Evolutionary conservation across 495 filamentous ascomycete genomes (phyloP).

Genomic region (Hyaloscypha bicolor): DNA sequence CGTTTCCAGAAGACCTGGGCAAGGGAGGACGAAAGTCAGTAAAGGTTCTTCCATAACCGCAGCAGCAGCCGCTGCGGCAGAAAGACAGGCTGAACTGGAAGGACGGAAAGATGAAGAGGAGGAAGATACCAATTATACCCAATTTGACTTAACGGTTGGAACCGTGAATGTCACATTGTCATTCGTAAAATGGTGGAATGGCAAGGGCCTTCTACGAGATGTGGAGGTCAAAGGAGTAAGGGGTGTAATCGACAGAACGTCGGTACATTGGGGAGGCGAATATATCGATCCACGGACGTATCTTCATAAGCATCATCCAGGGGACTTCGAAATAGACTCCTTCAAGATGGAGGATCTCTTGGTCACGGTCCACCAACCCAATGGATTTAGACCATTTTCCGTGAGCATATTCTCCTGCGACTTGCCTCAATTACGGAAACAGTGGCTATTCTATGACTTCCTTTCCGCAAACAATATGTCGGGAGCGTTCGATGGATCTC

Average conservation of each 20-base stretch:
- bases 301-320: slow-evolving; percentile 82
- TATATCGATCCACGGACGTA: slow-evolving; percentile 83
- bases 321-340: slow-evolving; percentile 94
- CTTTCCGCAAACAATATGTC: slow-evolving; percentile 94
- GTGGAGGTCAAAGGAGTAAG: slow-evolving; percentile 95
- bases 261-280: slow-evolving; percentile 70
- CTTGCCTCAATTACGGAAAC: slow-evolving; percentile 87
- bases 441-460: slow-evolving; percentile 98
- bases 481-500: slow-evolving; percentile 90
- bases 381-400: slow-evolving; percentile 87
- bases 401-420: slow-evolving; percentile 96
- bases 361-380: slow-evolving; percentile 88
- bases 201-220: slow-evolving; percentile 86
- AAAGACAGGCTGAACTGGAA: slow-evolving; percentile 53
- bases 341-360: slow-evolving; percentile 96
- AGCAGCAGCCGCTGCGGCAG: slow-evolving; percentile 82
- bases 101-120: slow-evolving; percentile 44
- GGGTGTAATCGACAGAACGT: slow-evolving; percentile 90
- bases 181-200: slow-evolving; percentile 96
- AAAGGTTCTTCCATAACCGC: slow-evolving; percentile 89
- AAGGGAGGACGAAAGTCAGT: slow-evolving; percentile 74
- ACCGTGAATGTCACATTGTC: slow-evolving; percentile 97
- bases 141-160: slow-evolving; percentile 94
- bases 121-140: slow-evolving; percentile 95
- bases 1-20: slow-evolving; percentile 87